Evolutionary conservation across 192 early-diverging fungal genomes (phyloP), one percentile per base, ranked within the genome.

Genomic region (Umbelopsis sp.): DNA sequence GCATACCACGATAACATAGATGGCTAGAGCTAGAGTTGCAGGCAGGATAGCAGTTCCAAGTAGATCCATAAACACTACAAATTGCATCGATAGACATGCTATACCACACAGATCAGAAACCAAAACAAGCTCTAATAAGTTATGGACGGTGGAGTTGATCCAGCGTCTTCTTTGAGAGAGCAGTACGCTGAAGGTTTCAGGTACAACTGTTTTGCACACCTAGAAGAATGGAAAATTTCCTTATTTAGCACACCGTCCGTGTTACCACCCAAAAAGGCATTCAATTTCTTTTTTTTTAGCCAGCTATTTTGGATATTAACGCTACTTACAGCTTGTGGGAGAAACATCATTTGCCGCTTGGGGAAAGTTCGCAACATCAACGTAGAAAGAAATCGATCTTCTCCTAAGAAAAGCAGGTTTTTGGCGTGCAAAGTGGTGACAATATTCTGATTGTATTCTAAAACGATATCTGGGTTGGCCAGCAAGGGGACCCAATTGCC

Each of bases 61-160:
- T 20, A 91, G 79, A 52, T 90, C 87, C 33, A 90, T 71, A 45
- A 90, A 77, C 23, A 90, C 83, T 6, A 88, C 87, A 68, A 91
- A 89, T 79, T 91, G 90, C 86, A 88, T 97, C 52, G 91, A 93
- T 51, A 89, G 86, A 72, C 92, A 94, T 73, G 92, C 92, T 10
- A 86, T 92, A 22, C 92, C 92, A 80, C 95, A 97, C 21, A 97
- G 81, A 80, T 94, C 91, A 68, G 87, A 82, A 30, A 97, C 93
- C 55, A 91, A 86, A 51, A 95, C 89, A 61, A 95, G 79, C 74
- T 94, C 93, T 74, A 94, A 49, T 68, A 95, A 82, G 72, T 95
- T 95, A 79, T 95, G 94, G 72, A 95, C 88, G 0, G 94, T 96
- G 48, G 89, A 91, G 81, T 96, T 96, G 80, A 96, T 96, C 94